Conservation (phyloP, 768 basidiomycete genomes). For the Lactarius hengduanensis region DNA sequence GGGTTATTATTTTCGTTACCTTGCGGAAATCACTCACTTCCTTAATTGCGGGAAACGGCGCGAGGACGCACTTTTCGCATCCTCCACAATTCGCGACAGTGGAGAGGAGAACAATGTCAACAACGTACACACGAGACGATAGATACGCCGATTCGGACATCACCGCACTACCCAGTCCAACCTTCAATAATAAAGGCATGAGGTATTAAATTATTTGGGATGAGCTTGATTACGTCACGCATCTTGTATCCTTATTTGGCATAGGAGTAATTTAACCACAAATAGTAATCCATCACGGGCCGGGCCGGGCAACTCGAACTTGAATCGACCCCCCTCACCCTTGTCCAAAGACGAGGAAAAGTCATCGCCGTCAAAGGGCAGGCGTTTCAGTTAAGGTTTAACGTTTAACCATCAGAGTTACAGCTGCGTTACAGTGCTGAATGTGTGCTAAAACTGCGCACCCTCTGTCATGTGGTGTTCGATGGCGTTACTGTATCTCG, state of each 20-base stretch:
- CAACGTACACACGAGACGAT: background rate
- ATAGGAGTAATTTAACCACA: background rate
- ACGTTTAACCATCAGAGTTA: too few species aligned
- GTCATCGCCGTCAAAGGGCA: too few species aligned
- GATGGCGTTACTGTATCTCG: too few species aligned
- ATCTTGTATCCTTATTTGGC: conserved; percentile 9
- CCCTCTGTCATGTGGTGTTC: background rate
- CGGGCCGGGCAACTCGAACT: background rate
- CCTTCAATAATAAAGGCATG: background rate
- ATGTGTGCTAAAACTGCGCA: too few species aligned
- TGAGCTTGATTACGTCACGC: background rate
- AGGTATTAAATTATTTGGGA: background rate
- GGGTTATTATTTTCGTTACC: conserved; percentile 18
- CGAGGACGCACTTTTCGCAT: conserved; percentile 1
- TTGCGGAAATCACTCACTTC: conserved; percentile 16
- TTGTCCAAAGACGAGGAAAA: too few species aligned
- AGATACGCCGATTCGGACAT: background rate
- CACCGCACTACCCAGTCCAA: background rate
- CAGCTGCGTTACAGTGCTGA: too few species aligned
- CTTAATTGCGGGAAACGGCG: background rate
- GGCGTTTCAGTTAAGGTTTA: too few species aligned
- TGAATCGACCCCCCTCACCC: too few species aligned
- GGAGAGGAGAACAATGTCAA: conserved; percentile 11
- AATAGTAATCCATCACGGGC: background rate
- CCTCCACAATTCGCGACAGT: background rate